Conservation (phyloP, 306 rosid species). For the Cicer arietinum region DNA sequence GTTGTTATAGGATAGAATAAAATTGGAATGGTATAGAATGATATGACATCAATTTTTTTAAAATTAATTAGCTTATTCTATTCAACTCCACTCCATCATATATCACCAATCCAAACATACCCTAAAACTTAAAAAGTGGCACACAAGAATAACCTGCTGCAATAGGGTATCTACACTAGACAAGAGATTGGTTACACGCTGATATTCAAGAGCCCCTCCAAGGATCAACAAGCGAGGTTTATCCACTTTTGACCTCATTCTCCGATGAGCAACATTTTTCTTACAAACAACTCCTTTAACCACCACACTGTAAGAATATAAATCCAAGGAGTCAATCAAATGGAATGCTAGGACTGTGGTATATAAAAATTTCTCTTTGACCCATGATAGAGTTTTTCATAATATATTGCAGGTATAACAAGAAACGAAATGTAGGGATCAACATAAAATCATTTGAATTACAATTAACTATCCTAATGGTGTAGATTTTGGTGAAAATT, state of each 20-base stretch:
- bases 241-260: constrained; percentile 81
- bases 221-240: constrained; percentile 85
- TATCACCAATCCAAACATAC: too few species aligned
- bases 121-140: constrained; percentile 37
- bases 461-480: constrained; percentile 21
- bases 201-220: constrained; percentile 99
- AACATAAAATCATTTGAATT: constrained; percentile 23
- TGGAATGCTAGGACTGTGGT: constrained; percentile 28
- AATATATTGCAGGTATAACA: constrained; percentile 1
- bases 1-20: too few species aligned
- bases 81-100: too few species aligned
- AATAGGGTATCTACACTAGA: constrained; percentile 95
- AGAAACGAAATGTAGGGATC: constrained; percentile 27
- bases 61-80: too few species aligned
- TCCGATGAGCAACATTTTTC: constrained; percentile 94
- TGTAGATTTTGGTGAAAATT: constrained; percentile 17
- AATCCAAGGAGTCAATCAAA: constrained; percentile 45
- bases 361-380: constrained; percentile 37
- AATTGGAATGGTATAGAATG: too few species aligned
- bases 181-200: constrained; percentile 78
- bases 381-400: constrained; percentile 34
- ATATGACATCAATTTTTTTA: too few species aligned
- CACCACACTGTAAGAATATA: constrained; percentile 64
- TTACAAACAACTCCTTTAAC: constrained; percentile 93
- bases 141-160: constrained; percentile 86